Evolutionary conservation across 2,329 filamentous ascomycete species (phyloP), one percentile per base, ranked within the genome.

Genomic region (Xylaria arbuscula): DNA sequence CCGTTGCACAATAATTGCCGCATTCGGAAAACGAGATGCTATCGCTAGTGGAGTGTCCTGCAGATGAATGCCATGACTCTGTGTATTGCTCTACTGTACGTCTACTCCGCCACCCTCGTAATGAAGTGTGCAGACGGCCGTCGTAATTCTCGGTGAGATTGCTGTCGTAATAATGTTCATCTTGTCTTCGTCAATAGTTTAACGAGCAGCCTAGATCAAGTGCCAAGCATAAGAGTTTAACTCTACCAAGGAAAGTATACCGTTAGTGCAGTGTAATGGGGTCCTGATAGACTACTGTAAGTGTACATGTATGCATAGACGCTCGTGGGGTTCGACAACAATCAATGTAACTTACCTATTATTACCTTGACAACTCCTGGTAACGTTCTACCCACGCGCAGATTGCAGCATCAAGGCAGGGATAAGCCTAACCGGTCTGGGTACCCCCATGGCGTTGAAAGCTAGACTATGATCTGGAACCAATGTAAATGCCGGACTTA

Each of bases 11-110:
- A 11, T 7, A 67, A 57, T 67, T 69, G 19, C 67, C 47, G 2
- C 1, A 62, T 62, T 67, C 64, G 67, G 67, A 58, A 69, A 69
- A 69, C 60, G 67, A 69, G 60, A 62, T 58, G 56, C 19, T 36
- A 51, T 57, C 40, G 6, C 13, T 5, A 57, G 64, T 67, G 64
- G 66, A 48, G 38, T n/a, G 24, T 10, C 6, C 8, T 32, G 38
- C 38, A 55, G 34, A 51, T n/a, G 34, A 56, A 58, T 51, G n/a
- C 50, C 32, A 17, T 17, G 17, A 34, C 53, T 58, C 36, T 22
- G 19, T 38, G 56, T 54, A 38, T 48, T 40, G 48, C 34, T n/a
- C 7, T 60, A 38, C 40, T 45, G 40, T 45, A 45, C 56, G 32
- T 17, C 17, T 45, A 13, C 64, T 66, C 51, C 28, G 64, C 64